Evolutionary conservation across 345 rosid genomes (phyloP).

Genomic region (Ceriops tagal): DNA sequence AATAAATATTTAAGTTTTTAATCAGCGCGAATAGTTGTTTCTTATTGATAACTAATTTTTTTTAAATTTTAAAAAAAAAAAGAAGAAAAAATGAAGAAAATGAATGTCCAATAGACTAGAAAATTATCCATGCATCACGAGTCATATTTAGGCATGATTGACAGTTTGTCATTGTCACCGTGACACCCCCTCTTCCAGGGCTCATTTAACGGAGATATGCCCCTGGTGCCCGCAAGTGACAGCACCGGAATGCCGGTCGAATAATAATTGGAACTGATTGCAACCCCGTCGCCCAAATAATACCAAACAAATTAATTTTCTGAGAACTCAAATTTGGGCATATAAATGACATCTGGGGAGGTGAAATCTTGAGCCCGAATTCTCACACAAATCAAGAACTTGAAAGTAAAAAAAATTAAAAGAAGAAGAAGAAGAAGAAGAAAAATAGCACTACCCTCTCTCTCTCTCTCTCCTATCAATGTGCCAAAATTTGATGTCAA

Average conservation of each 20-base stretch:
- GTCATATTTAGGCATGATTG: no score
- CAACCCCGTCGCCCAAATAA: background rate
- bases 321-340: background rate
- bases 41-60: no score
- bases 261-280: background rate
- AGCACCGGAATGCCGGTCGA: no score
- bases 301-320: background rate
- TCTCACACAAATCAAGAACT: background rate
- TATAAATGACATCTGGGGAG: background rate
- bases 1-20: no score
- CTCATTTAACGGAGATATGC: background rate
- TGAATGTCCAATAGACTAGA: no score
- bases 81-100: no score
- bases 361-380: background rate
- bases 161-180: no score
- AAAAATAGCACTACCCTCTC: background rate
- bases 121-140: no score
- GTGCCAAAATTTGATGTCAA: slow-evolving; percentile 9
- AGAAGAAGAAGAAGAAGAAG: no score
- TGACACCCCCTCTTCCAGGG: no score
- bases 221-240: background rate
- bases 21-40: no score
- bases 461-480: background rate
- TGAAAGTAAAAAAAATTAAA: background rate
- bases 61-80: no score